Evolutionary conservation across 1,139 yeast genomes (phyloP), one percentile per base, ranked within the genome.

Genomic region (Lodderomyces elongisporus): DNA sequence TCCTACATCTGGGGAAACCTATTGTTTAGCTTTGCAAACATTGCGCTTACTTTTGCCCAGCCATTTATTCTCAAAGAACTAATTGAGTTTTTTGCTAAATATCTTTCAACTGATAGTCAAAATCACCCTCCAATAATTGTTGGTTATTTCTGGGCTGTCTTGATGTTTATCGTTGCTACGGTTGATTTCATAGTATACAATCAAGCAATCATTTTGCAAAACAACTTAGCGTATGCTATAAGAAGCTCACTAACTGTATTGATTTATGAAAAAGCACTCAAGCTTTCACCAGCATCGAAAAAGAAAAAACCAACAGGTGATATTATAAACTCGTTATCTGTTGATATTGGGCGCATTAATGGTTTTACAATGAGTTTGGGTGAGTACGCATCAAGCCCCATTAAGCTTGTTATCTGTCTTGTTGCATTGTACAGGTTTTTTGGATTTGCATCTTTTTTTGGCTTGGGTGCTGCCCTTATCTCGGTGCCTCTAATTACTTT

Each of bases 301-400:
- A 62, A 56, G 36, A 49, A 52, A 9, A 63, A 62, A 35, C 47
- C 66, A n/a, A 58, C 63, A 7, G 70, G 71, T 34, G 70, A 64
- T 36, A 58, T 66, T 31, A 58, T 66, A 23, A 63, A 56, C 36
- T 59, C 60, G 37, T 50, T 66, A 34, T 56, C 70, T 1, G 62
- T 59, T 31, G 72, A 65, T 46, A 55, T 62, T 12, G 50, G 45
- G 24, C 44, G 48, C 27, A 44, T 62, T n/a, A 47, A 52, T 22
- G 59, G 54, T 28, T 42, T 57, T 14, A 36, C 58, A 10, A 43
- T 54, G 13, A 54, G 51, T 33, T 30, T 43, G 10, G 41, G 42
- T 13, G 37, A 38, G 13, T 41, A 31, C 20, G 24, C 38, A 10
- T 85, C 96, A 1, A 96, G 96, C 28, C 69, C 70, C 4, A 33